Evolutionary conservation across 495 filamentous ascomycete species (phyloP), one percentile per base, ranked within the genome.

Genomic region (Aspergillus taichungensis): DNA sequence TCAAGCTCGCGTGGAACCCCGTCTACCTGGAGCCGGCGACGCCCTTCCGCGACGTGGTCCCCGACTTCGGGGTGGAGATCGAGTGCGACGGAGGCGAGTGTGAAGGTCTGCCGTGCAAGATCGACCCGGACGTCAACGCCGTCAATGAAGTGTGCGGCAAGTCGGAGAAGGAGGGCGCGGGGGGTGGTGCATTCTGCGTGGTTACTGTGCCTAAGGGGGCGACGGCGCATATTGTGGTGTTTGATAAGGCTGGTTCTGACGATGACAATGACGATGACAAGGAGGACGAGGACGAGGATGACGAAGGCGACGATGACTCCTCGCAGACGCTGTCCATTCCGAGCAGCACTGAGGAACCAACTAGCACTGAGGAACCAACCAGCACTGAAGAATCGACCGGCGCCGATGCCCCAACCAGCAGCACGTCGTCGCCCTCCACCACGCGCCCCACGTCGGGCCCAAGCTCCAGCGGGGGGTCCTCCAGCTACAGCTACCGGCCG

Each of bases 1-100:
- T 85, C 40, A 89, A 85, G 69, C 73, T 92, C 42, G 85, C 79
- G 38, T 87, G 83, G 77, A 90, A 90, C 67, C 86, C 86, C 31
- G 83, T 87, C 47, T 90, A 78, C 53, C 72, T 82, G 41, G 73
- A 74, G 53, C 66, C 70, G 10, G 52, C 72, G 30, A 75, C 72
- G n/a, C 70, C 71, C 0, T 80, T 87, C 59, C 66, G 68, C 34
- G 63, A 75, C 47, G 72, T 66, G 8, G 69, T 72, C 46, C 84
- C 86, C 5, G 72, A 64, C 14, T 91, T 76, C 45, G 85, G 85
- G 54, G 63, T 89, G 30, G 78, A 78, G 53, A 82, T 91, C 53
- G 77, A 79, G 54, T 91, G 86, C 56, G 61, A 65, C 3, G 76
- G 73, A n/a, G 73, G 64, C 24, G 75, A 72, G 18, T 91, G 86